Percentiles rank a stretch among this genome's conserved stretches.
phyloP scores from a whole-genome alignment of 495 filamentous ascomycete genomes.

The Penicillium taxi region DNA sequence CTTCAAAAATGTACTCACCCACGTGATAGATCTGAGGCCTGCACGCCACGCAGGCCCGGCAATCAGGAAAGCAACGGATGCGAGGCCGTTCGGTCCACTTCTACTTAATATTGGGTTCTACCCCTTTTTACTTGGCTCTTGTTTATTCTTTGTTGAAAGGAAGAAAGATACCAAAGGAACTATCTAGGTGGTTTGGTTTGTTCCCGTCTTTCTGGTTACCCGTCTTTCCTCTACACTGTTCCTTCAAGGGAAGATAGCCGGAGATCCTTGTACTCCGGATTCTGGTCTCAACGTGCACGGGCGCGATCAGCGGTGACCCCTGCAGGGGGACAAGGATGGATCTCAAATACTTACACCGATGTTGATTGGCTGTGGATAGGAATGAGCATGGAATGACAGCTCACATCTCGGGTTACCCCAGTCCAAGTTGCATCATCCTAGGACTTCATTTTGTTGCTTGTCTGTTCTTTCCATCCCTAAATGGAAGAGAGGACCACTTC shows the following conservation, averaged over 20 bases:
- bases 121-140: constrained; percentile 1
- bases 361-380: constrained; percentile 25
- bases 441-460: too few relatives aligned
- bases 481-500: too few relatives aligned
- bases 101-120: constrained; percentile 6
- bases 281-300: constrained; percentile 17
- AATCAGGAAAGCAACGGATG: constrained; percentile 36
- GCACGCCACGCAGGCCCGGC: constrained; percentile 31
- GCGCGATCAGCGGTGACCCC: constrained; percentile 23
- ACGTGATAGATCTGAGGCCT: constrained; percentile 6
- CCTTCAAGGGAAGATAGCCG: too few relatives aligned
- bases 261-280: not conserved
- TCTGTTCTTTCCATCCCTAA: too few relatives aligned
- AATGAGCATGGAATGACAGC: constrained; percentile 15
- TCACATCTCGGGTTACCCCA: constrained; percentile 17
- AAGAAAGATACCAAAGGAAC: too few relatives aligned
- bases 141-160: not conserved
- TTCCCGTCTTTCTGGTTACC: too few relatives aligned
- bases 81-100: constrained; percentile 39
- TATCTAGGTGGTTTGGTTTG: too few relatives aligned
- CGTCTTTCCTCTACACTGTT: too few relatives aligned
- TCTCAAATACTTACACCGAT: constrained; percentile 33
- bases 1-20: too few relatives aligned
- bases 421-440: constrained; percentile 25
- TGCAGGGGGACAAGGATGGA: constrained; percentile 30